phyloP scores from a whole-genome alignment of 352 stramenopile species.

The Thraustochytrium striatum region DNA sequence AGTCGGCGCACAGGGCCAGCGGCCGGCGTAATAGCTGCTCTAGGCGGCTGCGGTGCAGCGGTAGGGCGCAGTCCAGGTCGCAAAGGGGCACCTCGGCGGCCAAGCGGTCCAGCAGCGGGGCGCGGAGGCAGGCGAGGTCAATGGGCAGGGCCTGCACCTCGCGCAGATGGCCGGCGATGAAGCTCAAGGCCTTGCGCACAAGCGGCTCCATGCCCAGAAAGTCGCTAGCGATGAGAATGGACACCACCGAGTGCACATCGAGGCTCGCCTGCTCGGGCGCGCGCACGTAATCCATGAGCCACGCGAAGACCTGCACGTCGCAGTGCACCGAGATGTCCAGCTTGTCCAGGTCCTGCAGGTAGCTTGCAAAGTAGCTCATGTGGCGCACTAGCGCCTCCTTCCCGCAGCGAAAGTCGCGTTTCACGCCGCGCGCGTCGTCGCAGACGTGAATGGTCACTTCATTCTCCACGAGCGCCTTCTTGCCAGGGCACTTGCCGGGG shows the following conservation, averaged over 20 bases:
- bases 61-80: slow-evolving; percentile 66
- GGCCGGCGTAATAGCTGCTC: slow-evolving; percentile 54
- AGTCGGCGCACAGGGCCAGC: slow-evolving; percentile 54
- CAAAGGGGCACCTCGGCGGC: slow-evolving; percentile 62
- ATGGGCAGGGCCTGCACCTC: slow-evolving; percentile 76
- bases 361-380: slow-evolving; percentile 84
- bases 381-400: slow-evolving; percentile 71
- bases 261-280: slow-evolving; percentile 60
- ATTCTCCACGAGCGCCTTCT: too few species aligned
- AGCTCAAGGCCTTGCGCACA: slow-evolving; percentile 72
- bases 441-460: slow-evolving; percentile 79
- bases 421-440: slow-evolving; percentile 75
- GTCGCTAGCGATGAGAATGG: slow-evolving; percentile 81
- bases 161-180: slow-evolving; percentile 67
- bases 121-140: slow-evolving; percentile 74
- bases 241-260: slow-evolving; percentile 65
- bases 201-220: slow-evolving; percentile 82
- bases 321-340: slow-evolving; percentile 87
- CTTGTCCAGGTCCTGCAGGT: slow-evolving; percentile 73
- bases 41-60: slow-evolving; percentile 73
- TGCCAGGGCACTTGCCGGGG: slow-evolving; percentile 51
- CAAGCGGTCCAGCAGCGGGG: slow-evolving; percentile 68
- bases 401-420: slow-evolving; percentile 75
- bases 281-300: slow-evolving; percentile 80
- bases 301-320: slow-evolving; percentile 84